Evolutionary conservation across 75 land plant genomes (phyloP).

Genomic region (Selaginella moellendorffii): DNA sequence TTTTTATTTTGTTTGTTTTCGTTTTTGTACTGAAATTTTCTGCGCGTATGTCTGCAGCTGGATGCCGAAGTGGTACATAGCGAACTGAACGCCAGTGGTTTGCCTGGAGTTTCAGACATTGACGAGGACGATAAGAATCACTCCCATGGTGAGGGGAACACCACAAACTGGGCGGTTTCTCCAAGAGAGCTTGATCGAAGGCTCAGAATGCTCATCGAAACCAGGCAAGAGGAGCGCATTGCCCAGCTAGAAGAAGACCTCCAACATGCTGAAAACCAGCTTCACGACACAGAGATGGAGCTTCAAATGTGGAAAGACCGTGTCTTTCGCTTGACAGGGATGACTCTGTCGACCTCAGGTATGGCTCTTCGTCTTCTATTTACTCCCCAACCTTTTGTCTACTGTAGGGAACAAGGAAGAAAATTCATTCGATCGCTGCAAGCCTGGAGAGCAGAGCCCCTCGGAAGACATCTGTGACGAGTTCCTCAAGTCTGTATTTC

Average conservation of each 20-base stretch:
- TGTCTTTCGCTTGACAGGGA: conserved; percentile 5
- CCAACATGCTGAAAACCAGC: conserved; percentile 23
- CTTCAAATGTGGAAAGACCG: conserved; percentile 12
- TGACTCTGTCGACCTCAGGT: conserved; percentile 14
- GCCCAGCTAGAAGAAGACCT: conserved; percentile 55
- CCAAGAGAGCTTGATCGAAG: conserved; percentile 66
- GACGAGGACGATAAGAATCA: conserved; percentile 11
- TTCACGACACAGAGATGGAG: conserved; percentile 25
- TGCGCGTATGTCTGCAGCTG: conserved; percentile 19
- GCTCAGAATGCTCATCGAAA: conserved; percentile 46
- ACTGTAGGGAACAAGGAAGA: no score
- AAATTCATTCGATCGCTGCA: no score
- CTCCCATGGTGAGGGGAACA: conserved; percentile 17
- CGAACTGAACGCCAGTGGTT: conserved; percentile 31
- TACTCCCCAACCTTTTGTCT: no score
- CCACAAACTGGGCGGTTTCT: conserved; percentile 42
- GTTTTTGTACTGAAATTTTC: background rate
- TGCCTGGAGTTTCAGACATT: conserved; percentile 15
- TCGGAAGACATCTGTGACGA: background rate
- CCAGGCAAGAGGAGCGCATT: conserved; percentile 51
- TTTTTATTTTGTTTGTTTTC: background rate
- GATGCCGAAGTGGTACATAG: conserved; percentile 41
- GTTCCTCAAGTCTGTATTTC: background rate
- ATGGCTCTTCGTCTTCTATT: background rate
- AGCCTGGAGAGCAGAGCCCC: background rate